A percentile compares a stretch with the other conserved stretches of the same genome.
Conservation (phyloP, 495 filamentous ascomycete genomes). For the Talaromyces proteolyticus region DNA sequence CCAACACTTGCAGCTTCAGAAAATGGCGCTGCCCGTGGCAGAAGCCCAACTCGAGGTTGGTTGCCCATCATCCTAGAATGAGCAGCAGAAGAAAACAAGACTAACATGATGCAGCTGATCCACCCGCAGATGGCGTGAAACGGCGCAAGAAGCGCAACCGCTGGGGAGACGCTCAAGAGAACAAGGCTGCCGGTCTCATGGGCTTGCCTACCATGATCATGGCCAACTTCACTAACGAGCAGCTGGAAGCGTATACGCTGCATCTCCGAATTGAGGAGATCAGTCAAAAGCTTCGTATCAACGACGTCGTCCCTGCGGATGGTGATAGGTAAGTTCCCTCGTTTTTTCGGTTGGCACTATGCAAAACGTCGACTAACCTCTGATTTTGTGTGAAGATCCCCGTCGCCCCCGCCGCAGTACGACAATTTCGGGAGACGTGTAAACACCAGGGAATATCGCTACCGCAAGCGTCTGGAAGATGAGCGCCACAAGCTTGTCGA, state of each 20-base stretch:
- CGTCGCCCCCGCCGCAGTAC: constrained; percentile 92
- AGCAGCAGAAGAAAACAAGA: background rate
- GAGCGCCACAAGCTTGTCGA: constrained; percentile 97
- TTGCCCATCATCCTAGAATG: constrained; percentile 1
- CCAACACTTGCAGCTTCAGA: constrained; percentile 43
- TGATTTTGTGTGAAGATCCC: too few species aligned
- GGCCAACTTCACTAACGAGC: constrained; percentile 94
- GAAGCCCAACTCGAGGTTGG: constrained; percentile 65
- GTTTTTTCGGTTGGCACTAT: background rate
- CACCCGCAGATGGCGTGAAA: constrained; percentile 64
- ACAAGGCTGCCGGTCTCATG: constrained; percentile 97
- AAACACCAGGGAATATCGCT: constrained; percentile 95
- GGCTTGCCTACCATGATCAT: constrained; percentile 93
- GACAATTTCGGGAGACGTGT: constrained; percentile 98
- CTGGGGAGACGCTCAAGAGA: constrained; percentile 93
- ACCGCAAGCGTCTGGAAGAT: constrained; percentile 94
- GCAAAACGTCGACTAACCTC: constrained; percentile 18
- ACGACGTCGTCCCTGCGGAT: constrained; percentile 94
- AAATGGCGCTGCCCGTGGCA: constrained; percentile 60
- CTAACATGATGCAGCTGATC: constrained; percentile 29
- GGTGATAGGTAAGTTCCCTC: constrained; percentile 70
- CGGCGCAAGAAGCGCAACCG: constrained; percentile 96
- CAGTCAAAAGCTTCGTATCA: constrained; percentile 96
- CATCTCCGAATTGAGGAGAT: constrained; percentile 98
- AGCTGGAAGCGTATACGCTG: constrained; percentile 92